Percentiles rank a stretch among this genome's conserved stretches.
phyloP scores from a whole-genome alignment of 83 land plant species.

The Diphasiastrum complanatum region DNA sequence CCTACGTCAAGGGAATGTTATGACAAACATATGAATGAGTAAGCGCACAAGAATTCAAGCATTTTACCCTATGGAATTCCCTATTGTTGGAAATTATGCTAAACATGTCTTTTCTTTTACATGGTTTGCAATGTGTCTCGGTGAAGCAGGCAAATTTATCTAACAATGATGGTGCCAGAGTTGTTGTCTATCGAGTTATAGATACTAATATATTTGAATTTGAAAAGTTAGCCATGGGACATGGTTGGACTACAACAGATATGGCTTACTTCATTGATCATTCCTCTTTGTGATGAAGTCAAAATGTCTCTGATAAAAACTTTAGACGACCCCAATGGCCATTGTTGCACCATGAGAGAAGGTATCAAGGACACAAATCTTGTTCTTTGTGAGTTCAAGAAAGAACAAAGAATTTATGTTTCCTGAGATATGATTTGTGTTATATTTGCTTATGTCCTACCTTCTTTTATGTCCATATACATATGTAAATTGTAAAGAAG shows the following conservation, averaged over 20 bases:
- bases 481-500: too few species aligned
- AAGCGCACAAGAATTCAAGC: background rate
- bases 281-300: background rate
- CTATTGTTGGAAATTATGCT: background rate
- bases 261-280: constrained; percentile 15
- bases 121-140: too few species aligned
- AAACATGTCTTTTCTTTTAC: too few species aligned
- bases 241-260: background rate
- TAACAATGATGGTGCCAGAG: too few species aligned
- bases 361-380: constrained; percentile 5
- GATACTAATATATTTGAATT: too few species aligned
- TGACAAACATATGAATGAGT: constrained; percentile 2
- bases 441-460: too few species aligned
- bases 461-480: too few species aligned
- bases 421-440: too few species aligned
- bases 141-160: too few species aligned
- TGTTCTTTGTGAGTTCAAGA: constrained; percentile 2
- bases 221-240: too few species aligned
- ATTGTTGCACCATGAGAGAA: constrained; percentile 1
- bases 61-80: background rate
- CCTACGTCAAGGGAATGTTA: constrained; percentile 1
- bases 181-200: too few species aligned
- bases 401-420: background rate
- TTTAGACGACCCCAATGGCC: background rate
- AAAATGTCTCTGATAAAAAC: background rate